A percentile compares a stretch with the other conserved stretches of the same genome.
Evolutionary conservation across 2,329 filamentous ascomycete species (phyloP).

Genomic region (Myriosclerotinia duriaeana): DNA sequence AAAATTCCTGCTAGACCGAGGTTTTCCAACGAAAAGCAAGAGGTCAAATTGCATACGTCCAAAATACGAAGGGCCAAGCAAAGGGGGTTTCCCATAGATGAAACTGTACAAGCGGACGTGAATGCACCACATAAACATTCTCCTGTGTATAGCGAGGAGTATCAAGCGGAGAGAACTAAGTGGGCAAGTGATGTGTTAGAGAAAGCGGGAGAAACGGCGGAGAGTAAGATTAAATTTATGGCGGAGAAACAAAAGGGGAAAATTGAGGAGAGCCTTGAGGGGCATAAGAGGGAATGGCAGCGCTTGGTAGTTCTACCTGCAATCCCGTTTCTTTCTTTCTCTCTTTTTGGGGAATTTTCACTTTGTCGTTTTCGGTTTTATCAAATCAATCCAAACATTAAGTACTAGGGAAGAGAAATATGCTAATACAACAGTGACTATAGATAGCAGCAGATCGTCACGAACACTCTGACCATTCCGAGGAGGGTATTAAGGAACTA

Average conservation of each 20-base stretch:
- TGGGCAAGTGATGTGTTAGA: not conserved
- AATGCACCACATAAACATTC: not conserved
- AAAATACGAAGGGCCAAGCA: no score
- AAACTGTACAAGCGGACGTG: not conserved
- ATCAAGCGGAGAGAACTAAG: not conserved
- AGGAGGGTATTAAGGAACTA: slow-evolving; percentile 56
- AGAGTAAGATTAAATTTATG: not conserved
- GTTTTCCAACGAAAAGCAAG: not conserved
- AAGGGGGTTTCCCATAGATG: not conserved
- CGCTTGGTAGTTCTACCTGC: not conserved
- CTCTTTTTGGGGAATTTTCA: not conserved
- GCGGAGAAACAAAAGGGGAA: not conserved
- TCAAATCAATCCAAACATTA: not conserved
- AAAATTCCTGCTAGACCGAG: not conserved
- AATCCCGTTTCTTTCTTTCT: no score
- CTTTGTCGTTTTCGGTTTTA: not conserved
- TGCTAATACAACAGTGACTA: not conserved
- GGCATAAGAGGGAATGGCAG: not conserved
- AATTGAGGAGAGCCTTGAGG: not conserved
- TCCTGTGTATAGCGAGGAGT: not conserved
- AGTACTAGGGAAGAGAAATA: not conserved
- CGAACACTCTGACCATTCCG: slow-evolving; percentile 21
- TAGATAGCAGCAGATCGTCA: slow-evolving; percentile 35
- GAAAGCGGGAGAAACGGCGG: not conserved
- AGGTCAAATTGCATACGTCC: no score